phyloP scores from a whole-genome alignment of 2,329 filamentous ascomycete species.

The Neonectria neomacrospora region DNA sequence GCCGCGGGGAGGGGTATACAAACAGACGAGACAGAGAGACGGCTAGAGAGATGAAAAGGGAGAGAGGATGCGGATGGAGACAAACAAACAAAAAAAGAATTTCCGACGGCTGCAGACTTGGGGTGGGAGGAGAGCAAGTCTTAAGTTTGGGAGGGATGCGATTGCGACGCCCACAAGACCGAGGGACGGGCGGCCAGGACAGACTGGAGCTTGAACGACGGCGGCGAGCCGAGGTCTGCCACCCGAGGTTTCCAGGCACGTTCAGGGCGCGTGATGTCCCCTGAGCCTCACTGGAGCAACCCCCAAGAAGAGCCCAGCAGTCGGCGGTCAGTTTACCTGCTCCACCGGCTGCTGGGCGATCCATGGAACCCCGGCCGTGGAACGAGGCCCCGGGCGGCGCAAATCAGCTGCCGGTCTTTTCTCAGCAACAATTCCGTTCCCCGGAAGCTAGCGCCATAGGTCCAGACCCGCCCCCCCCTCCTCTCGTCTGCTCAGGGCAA shows the following conservation, averaged over 20 bases:
- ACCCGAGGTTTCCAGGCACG: background rate
- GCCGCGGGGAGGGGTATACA: background rate
- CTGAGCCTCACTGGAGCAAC: background rate
- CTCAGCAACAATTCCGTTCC: conserved; percentile 41
- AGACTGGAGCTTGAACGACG: conserved; percentile 21
- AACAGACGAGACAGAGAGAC: conserved; percentile 5
- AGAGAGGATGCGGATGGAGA: conserved; percentile 19
- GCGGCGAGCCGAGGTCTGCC: conserved; percentile 40
- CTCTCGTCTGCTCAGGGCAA: background rate
- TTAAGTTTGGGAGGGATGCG: conserved; percentile 39
- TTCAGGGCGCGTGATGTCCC: background rate
- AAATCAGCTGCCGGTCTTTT: conserved; percentile 45
- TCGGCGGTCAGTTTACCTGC: background rate
- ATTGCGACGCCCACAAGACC: conserved; percentile 43
- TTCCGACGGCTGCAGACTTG: conserved; percentile 13
- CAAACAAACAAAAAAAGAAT: conserved; percentile 27
- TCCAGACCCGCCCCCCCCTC: background rate
- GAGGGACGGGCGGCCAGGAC: conserved; percentile 26
- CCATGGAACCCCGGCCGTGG: conserved; percentile 14
- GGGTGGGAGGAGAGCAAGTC: conserved; percentile 33
- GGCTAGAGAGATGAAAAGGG: conserved; percentile 2
- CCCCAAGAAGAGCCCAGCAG: background rate
- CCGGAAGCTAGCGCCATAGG: conserved; percentile 30
- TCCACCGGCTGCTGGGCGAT: background rate
- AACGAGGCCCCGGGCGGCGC: conserved; percentile 19